These are phyloP conservation scores for Pugionium cornutum DNA, from an alignment of 345 rosid genomes.

Conservation along the genomic window DNA sequence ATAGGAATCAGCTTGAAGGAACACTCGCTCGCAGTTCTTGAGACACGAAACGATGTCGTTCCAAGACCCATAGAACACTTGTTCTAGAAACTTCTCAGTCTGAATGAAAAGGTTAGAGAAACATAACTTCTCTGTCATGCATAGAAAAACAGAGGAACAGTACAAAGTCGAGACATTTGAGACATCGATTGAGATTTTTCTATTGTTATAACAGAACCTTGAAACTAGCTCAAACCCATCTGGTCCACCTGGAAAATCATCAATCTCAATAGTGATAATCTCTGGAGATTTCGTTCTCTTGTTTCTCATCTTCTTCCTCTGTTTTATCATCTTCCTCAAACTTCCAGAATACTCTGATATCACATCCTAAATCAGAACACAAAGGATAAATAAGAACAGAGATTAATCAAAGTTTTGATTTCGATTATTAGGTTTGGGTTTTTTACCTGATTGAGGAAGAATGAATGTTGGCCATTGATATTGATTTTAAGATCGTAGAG, in stretches of 20 bases:
- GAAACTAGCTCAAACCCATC: slow-evolving; percentile 66
- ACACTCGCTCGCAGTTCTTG: slow-evolving; percentile 57
- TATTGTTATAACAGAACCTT: slow-evolving; percentile 62
- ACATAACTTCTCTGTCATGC: slow-evolving; percentile 63
- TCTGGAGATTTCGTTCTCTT: slow-evolving; percentile 31
- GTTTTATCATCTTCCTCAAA: slow-evolving; percentile 56
- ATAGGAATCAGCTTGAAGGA: slow-evolving; percentile 52
- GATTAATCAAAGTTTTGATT: not conserved
- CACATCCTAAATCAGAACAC: slow-evolving; percentile 47
- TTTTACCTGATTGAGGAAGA: slow-evolving; percentile 64
- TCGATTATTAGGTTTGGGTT: not conserved
- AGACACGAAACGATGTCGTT: slow-evolving; percentile 51
- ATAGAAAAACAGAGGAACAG: slow-evolving; percentile 62
- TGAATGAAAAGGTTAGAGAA: slow-evolving; percentile 17
- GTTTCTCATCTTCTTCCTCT: slow-evolving; percentile 38
- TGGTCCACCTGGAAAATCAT: slow-evolving; percentile 68
- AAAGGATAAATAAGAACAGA: not conserved
- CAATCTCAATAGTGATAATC: slow-evolving; percentile 45
- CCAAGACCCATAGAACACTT: slow-evolving; percentile 59
- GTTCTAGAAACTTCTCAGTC: slow-evolving; percentile 54
- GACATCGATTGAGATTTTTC: slow-evolving; percentile 47
- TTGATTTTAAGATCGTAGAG: slow-evolving; percentile 47
- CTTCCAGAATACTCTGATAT: slow-evolving; percentile 51
- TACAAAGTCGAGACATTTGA: slow-evolving; percentile 55
- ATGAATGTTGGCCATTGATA: slow-evolving; percentile 46